Conservation (phyloP, 495 filamentous ascomycete genomes). For the Aspergillus nanangensis region DNA sequence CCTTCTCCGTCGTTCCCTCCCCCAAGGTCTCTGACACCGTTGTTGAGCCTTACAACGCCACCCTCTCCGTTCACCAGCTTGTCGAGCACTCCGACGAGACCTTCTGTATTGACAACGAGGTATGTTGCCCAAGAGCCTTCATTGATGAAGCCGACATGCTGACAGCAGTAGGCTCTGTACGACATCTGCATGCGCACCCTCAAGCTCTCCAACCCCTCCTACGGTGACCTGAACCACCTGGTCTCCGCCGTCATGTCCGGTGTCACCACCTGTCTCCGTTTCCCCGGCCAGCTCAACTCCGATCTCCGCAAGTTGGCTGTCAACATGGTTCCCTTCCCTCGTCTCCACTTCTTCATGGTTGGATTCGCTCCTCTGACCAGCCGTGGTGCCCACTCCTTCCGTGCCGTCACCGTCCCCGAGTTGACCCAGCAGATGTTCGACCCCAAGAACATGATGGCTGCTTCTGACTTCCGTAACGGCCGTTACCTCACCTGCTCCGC, state of each 20-base stretch:
- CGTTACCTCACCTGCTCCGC: constrained; percentile 99
- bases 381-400: constrained; percentile 93
- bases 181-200: constrained; percentile 99
- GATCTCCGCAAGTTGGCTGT: constrained; percentile 99
- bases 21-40: constrained; percentile 99
- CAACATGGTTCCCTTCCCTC: constrained; percentile 99
- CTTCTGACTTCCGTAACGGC: constrained; percentile 98
- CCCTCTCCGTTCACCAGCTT: constrained; percentile 97
- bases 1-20: constrained; percentile 99
- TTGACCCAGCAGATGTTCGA: constrained; percentile 99
- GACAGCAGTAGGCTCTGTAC: constrained; percentile 73
- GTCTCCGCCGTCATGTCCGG: constrained; percentile 99
- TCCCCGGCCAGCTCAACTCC: constrained; percentile 99
- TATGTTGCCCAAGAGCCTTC: constrained; percentile 27
- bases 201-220: constrained; percentile 96
- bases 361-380: constrained; percentile 98
- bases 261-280: constrained; percentile 97
- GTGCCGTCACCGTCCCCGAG: constrained; percentile 94
- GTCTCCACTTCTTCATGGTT: constrained; percentile 99
- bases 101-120: constrained; percentile 99
- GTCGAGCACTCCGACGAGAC: constrained; percentile 99
- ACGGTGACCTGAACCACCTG: constrained; percentile 98
- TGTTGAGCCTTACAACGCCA: constrained; percentile 99
- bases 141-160: constrained; percentile 9
- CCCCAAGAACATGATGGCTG: constrained; percentile 99